Conservation (phyloP, 2,329 filamentous ascomycete genomes). For the Arthrobotrys sphaeroides region DNA sequence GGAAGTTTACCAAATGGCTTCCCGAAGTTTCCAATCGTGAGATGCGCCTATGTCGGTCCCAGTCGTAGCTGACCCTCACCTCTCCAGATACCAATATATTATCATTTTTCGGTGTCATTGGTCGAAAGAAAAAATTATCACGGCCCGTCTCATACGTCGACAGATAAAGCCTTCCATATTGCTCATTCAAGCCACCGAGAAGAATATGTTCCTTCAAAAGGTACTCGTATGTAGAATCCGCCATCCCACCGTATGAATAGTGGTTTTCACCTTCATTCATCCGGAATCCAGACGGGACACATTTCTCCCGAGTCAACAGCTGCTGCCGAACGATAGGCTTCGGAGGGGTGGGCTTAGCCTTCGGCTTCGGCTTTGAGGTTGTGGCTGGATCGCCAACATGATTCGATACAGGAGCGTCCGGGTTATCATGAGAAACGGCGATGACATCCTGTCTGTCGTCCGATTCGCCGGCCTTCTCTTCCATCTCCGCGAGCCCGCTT, state of each 20-base stretch:
- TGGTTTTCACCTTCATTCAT: constrained; percentile 55
- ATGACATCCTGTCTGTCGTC: constrained; percentile 9
- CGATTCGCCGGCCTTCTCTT: neutral
- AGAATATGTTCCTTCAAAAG: constrained; percentile 78
- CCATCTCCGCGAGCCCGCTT: constrained; percentile 35
- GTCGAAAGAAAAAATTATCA: constrained; percentile 78
- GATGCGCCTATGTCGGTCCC: constrained; percentile 55
- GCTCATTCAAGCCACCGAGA: constrained; percentile 75
- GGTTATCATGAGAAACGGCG: neutral
- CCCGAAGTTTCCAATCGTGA: constrained; percentile 54
- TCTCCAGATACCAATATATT: constrained; percentile 80
- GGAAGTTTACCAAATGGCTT: constrained; percentile 54
- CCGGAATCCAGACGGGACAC: constrained; percentile 32
- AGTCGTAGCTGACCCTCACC: constrained; percentile 64
- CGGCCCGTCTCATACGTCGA: constrained; percentile 74
- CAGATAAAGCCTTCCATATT: constrained; percentile 78
- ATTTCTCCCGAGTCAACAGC: constrained; percentile 60
- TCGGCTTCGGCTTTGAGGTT: neutral
- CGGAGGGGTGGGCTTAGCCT: neutral
- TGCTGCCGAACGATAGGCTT: constrained; percentile 55
- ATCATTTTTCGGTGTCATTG: constrained; percentile 74
- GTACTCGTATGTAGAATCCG: constrained; percentile 78
- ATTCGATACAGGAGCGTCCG: neutral
- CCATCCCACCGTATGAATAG: constrained; percentile 72
- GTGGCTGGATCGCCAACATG: neutral